Percentiles rank a stretch among this genome's conserved stretches.
These are phyloP conservation scores for Lichtheimia ramosa DNA, from an alignment of 371 early-diverging fungal genomes.

Conservation along the genomic window DNA sequence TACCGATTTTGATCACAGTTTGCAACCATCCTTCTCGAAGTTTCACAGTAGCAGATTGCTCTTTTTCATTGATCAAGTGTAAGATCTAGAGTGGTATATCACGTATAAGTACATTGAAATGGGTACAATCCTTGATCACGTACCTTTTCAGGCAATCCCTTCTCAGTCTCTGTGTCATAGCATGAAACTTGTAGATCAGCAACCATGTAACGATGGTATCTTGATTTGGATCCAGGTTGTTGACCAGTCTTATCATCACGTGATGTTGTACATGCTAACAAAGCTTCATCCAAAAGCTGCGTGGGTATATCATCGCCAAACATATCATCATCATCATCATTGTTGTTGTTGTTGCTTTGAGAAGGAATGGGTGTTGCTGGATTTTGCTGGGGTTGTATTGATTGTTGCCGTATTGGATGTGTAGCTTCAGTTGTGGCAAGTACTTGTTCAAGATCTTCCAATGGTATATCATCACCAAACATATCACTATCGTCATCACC, in stretches of 20 bases:
- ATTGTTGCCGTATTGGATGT: background rate
- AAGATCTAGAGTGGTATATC: constrained; percentile 10
- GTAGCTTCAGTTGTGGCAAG: background rate
- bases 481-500: constrained; percentile 15
- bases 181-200: background rate
- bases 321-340: constrained; percentile 28
- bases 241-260: background rate
- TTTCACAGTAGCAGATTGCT: constrained; percentile 11
- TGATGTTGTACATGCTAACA: background rate
- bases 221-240: background rate
- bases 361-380: background rate
- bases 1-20: constrained; percentile 28
- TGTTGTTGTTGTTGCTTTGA: background rate
- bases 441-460: constrained; percentile 13
- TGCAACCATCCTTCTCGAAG: constrained; percentile 51
- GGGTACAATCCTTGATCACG: background rate
- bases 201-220: constrained; percentile 17
- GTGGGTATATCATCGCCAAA: constrained; percentile 44
- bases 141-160: constrained; percentile 12
- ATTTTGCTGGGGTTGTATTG: background rate
- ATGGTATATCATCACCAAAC: constrained; percentile 23
- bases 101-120: background rate
- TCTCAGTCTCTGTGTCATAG: constrained; percentile 3
- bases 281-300: constrained; percentile 26
- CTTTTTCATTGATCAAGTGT: constrained; percentile 20